Conservation (phyloP, 2,329 filamentous ascomycete genomes). For the Emergomyces orientalis region DNA sequence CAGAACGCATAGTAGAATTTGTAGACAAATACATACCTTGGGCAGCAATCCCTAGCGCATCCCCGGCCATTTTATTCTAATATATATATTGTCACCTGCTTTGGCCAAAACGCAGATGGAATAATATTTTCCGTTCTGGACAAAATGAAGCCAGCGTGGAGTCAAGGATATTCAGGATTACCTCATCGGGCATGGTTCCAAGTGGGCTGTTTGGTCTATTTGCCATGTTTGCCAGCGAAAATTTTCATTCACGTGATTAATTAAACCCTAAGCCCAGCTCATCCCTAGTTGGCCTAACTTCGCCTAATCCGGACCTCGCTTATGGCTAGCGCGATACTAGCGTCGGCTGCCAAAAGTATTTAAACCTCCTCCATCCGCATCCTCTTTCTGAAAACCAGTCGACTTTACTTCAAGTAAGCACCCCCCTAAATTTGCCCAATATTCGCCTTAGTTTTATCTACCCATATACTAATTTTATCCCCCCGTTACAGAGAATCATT, state of each 20-base stretch:
- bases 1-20: not conserved
- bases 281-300: not conserved
- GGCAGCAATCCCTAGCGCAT: not conserved
- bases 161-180: no score
- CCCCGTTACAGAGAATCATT: conserved; percentile 64
- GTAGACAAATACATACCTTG: not conserved
- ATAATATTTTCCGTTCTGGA: no score
- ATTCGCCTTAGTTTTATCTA: not conserved
- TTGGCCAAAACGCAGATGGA: not conserved
- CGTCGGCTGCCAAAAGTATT: conserved; percentile 13
- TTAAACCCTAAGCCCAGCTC: not conserved
- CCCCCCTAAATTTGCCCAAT: conserved; percentile 5
- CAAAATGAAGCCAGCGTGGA: not conserved
- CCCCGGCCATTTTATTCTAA: not conserved
- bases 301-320: not conserved
- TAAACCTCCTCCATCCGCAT: not conserved
- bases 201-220: not conserved
- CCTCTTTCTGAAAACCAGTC: conserved; percentile 8
- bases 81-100: not conserved
- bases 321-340: not conserved
- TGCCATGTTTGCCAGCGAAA: not conserved
- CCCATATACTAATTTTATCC: conserved; percentile 12
- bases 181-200: no score
- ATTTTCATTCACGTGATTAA: not conserved
- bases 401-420: conserved; percentile 18